These are phyloP conservation scores for Penicillium antarcticum DNA, from an alignment of 495 filamentous ascomycete species.

Conservation along the genomic window DNA sequence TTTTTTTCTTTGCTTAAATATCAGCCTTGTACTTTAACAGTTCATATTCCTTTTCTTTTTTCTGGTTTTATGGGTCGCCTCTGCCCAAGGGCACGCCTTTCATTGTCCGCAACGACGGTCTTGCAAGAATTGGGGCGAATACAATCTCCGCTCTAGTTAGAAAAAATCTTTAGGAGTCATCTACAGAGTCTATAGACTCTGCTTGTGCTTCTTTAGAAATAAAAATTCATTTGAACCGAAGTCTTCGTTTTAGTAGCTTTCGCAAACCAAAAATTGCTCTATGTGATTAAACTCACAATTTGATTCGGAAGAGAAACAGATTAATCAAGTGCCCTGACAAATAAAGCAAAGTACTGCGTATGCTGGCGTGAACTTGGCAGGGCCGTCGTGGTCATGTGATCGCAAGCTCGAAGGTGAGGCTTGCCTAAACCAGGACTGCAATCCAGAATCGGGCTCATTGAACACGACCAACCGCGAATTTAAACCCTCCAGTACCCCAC, in stretches of 20 bases:
- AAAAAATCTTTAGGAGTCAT: too few relatives aligned
- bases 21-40: constrained; percentile 15
- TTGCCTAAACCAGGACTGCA: neutral
- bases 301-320: too few relatives aligned
- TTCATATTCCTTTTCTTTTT: neutral
- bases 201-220: too few relatives aligned
- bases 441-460: constrained; percentile 3
- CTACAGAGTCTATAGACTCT: neutral
- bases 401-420: neutral
- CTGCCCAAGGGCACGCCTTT: neutral
- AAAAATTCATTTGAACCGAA: too few relatives aligned
- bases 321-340: too few relatives aligned
- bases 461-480: neutral
- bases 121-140: constrained; percentile 10
- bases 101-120: neutral
- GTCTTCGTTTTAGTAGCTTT: too few relatives aligned
- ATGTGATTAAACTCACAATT: too few relatives aligned
- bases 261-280: too few relatives aligned
- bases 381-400: neutral
- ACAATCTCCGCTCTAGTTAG: constrained; percentile 19
- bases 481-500: neutral
- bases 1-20: neutral
- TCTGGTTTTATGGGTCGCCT: neutral
- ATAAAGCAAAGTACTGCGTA: neutral
- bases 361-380: neutral